Evolutionary conservation across 257 asterid genomes (phyloP), one percentile per base, ranked within the genome.

Genomic region (Ligustrum vulgare): DNA sequence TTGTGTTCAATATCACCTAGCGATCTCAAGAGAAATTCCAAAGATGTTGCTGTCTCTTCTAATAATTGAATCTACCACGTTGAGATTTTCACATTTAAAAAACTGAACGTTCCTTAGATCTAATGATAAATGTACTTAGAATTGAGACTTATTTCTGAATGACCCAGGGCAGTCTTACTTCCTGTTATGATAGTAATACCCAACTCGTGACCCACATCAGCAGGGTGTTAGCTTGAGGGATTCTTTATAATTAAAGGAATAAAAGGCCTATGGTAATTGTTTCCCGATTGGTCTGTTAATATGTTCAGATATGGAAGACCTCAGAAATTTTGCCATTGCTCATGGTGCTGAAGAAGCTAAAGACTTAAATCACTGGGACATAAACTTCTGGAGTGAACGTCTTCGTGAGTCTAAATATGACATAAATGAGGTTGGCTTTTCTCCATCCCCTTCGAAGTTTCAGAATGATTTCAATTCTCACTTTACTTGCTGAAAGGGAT

Each of bases 321-420:
- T 90, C 28, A 85, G 82, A 78, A 80, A 89, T 34, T 85, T 85
- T 22, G 86, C 96, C 58, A 89, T 84, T 81, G 82, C 56, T 65
- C 83, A 85, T 76, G 91, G 91, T 72, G 93, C 92, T 72, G 80
- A 82, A 68, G 96, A 91, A 84, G 95, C 94, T 77, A 84, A 90
- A 75, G 73, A 86, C 84, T 70, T 93, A 84, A 90, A 83, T 79
- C 96, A 93, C 32, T 93, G 98, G 97, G 98, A 93, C 69, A 76
- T 91, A 33, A 82, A 83, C 83, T 93, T 88, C 81, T 93, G 96
- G 98, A 85, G 92, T 72, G 96, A 93, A 84, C 85, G 98, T 83
- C 97, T 93, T 68, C 89, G 95, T 51, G 98, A 93, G 80, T 80
- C 92, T 0, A 90, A 81, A 77, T 87, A 91, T 74, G 95, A 86